Percentiles rank a stretch among this genome's conserved stretches.
Conservation (phyloP, 2,329 filamentous ascomycete genomes). For the Neonectria ditissima region DNA sequence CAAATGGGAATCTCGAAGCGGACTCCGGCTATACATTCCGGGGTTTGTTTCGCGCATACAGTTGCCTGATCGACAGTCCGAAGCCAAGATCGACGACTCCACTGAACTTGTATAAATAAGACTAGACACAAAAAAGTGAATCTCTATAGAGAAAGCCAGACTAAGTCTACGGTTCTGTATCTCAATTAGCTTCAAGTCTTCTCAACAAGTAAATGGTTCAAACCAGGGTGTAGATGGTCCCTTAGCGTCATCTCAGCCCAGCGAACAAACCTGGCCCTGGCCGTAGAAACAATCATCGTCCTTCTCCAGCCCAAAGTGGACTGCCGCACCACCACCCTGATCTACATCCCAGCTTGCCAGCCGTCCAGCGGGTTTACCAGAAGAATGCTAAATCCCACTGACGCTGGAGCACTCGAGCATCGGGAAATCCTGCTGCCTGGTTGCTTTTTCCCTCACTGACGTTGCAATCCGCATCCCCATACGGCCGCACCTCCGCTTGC, state of each 20-base stretch:
- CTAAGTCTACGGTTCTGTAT: too few species aligned
- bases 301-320: not conserved
- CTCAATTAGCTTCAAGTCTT: too few species aligned
- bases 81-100: not conserved
- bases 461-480: not conserved
- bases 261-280: not conserved
- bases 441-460: constrained; percentile 2
- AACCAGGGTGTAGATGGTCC: too few species aligned
- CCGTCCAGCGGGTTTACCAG: not conserved
- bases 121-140: too few species aligned
- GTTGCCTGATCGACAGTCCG: not conserved
- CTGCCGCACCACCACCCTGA: not conserved
- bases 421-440: not conserved
- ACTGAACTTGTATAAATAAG: too few species aligned
- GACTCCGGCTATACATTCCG: constrained; percentile 17
- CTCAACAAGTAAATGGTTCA: too few species aligned
- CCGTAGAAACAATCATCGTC: not conserved
- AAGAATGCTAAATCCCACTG: constrained; percentile 18
- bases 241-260: too few species aligned
- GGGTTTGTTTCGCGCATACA: constrained; percentile 6
- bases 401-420: not conserved
- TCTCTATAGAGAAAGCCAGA: too few species aligned
- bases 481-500: constrained; percentile 22
- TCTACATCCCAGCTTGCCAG: too few species aligned
- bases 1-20: constrained; percentile 15